These are phyloP conservation scores for Myriosclerotinia scirpicola DNA, from an alignment of 2,329 filamentous ascomycete species.

Conservation along the genomic window DNA sequence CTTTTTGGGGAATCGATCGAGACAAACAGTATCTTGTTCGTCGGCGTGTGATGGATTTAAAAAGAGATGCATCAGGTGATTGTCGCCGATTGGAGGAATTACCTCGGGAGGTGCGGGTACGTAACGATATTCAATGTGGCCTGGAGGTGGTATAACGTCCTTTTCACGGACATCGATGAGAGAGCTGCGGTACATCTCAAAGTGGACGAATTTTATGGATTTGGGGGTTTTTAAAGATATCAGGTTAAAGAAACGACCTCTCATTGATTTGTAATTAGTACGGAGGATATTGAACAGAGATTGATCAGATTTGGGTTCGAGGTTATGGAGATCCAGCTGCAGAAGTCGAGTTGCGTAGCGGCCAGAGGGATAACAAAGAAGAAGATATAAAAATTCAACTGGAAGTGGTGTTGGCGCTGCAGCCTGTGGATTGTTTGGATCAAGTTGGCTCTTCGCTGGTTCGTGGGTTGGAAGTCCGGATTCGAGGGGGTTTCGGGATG, in stretches of 20 bases:
- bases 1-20: constrained; percentile 34
- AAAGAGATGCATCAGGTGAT: constrained; percentile 31
- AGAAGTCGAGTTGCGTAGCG: constrained; percentile 29
- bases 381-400: constrained; percentile 26
- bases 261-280: constrained; percentile 23
- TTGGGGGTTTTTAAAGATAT: constrained; percentile 27
- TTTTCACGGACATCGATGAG: constrained; percentile 31
- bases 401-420: background rate
- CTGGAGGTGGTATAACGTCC: constrained; percentile 30
- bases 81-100: constrained; percentile 30
- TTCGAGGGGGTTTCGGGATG: background rate
- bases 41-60: constrained; percentile 28
- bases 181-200: constrained; percentile 28
- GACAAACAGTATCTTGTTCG: constrained; percentile 22
- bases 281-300: constrained; percentile 28
- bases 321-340: constrained; percentile 27
- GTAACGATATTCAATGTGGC: constrained; percentile 29
- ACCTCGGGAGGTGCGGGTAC: constrained; percentile 28
- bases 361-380: constrained; percentile 29
- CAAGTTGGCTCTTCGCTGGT: background rate
- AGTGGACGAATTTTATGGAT: constrained; percentile 33
- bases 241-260: constrained; percentile 16
- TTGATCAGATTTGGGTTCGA: constrained; percentile 26
- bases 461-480: constrained; percentile 16
- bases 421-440: background rate